Evolutionary conservation across 768 basidiomycete species (phyloP), one percentile per base, ranked within the genome.

Genomic region (Xanthoconium stramineum): DNA sequence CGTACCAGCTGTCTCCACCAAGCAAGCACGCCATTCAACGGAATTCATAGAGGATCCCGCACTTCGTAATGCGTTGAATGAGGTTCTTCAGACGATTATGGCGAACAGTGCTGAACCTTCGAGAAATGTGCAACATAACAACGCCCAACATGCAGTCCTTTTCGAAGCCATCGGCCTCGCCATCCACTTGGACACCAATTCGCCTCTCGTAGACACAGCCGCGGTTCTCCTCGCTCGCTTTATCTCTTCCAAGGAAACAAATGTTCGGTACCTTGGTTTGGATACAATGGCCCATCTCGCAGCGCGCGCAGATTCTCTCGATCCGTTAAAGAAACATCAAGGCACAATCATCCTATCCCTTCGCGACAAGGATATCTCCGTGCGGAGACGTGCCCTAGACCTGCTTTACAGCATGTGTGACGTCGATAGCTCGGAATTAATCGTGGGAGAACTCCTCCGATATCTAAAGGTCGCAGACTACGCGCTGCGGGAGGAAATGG

Each of bases 351-450:
- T 98, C 56, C 75, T 92, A 36, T 94, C 92, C 10, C 82, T 99
- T 19, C 86, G 95, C 39, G 97, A 99, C 76, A 93, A 95, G 67
- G 97, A 99, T 69, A 97, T 99, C 58, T 95, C 93, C 24, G 95
- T 99, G 45, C 84, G 97, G 35, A 79, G 97, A 52, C 82, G 97
- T 48, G 97, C 94, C 12, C 80, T 99, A 56, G 97, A 99, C 73
- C 80, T 99, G 50, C 80, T 99, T 10, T 98, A 98, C 74, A 96
- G 94, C 75, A 99, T 99, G 97, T 98, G 97, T 72, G 97, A 99
- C 69, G 80, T 88, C n/a, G 89, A 91, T 66, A 99, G 98, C 72
- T 92, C 96, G 6, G 94, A 97, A 69, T 76, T 91, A 59, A 94
- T 98, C 65, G 97, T 99, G 35, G 95, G 90, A 37, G 96, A 99